phyloP scores from a whole-genome alignment of 2,329 filamentous ascomycete species.

The Verticillium zaregamsianum region DNA sequence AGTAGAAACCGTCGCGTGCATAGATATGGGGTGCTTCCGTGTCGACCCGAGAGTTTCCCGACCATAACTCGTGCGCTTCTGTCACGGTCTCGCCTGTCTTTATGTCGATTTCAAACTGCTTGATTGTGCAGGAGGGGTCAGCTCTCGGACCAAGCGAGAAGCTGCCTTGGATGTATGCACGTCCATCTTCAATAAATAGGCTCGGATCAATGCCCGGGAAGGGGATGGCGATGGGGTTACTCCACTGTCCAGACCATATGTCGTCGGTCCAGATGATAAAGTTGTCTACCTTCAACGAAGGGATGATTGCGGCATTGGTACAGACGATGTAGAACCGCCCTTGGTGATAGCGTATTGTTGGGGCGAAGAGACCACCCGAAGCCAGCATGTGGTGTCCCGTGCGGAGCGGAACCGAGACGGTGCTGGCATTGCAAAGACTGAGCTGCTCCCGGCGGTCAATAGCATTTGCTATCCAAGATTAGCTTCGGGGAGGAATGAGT shows the following conservation, averaged over 20 bases:
- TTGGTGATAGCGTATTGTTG: conserved; percentile 16
- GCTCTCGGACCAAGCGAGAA: conserved; percentile 5
- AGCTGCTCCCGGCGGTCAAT: not conserved
- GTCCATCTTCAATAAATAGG: conserved; percentile 37
- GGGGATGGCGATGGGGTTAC: conserved; percentile 25
- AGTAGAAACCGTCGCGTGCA: conserved; percentile 30
- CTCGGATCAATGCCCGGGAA: conserved; percentile 40
- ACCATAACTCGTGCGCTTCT: conserved; percentile 21
- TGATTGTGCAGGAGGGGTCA: conserved; percentile 9
- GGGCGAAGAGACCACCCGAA: conserved; percentile 15
- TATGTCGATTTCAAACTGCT: conserved; percentile 14
- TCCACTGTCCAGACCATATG: conserved; percentile 18
- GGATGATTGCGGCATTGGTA: conserved; percentile 12
- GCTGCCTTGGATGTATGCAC: conserved; percentile 24
- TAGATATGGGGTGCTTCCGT: conserved; percentile 23
- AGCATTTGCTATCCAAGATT: not conserved
- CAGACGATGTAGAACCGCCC: conserved; percentile 21
- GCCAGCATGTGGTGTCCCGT: not conserved
- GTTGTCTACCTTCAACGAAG: conserved; percentile 7
- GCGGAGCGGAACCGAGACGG: no score
- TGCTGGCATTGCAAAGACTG: not conserved
- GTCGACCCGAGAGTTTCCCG: conserved; percentile 17
- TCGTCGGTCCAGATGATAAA: conserved; percentile 16
- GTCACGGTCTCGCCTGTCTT: conserved; percentile 14
- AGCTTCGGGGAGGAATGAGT: not conserved